phyloP scores from a whole-genome alignment of 768 basidiomycete genomes.

The Fibroporia radiculosa region DNA sequence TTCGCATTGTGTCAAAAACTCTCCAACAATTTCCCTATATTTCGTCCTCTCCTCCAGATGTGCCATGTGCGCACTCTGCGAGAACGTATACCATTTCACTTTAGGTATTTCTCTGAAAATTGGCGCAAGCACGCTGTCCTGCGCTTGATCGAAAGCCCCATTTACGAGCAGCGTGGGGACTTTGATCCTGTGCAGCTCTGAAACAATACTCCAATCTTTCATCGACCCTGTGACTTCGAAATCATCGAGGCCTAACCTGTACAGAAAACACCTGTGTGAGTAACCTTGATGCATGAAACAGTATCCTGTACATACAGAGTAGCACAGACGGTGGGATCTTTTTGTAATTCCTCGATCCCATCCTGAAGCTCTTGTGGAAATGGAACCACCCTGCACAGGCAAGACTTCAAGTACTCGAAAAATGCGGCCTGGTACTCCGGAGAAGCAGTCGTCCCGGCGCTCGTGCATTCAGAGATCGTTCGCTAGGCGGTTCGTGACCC shows the following conservation, averaged over 20 bases:
- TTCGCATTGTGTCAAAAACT: conserved; percentile 5
- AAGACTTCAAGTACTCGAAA: conserved; percentile 31
- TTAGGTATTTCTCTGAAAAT: conserved; percentile 30
- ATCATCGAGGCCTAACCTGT: conserved; percentile 25
- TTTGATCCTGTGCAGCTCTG: conserved; percentile 34
- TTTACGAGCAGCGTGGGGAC: conserved; percentile 28
- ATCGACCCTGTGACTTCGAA: conserved; percentile 33
- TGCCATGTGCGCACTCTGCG: conserved; percentile 37
- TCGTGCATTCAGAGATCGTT: conserved; percentile 36
- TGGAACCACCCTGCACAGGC: conserved; percentile 38
- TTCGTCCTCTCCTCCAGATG: conserved; percentile 34
- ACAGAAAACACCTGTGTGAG: background rate
- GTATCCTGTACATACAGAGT: conserved; percentile 41
- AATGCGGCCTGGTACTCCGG: conserved; percentile 39
- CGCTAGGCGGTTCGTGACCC: conserved; percentile 17
- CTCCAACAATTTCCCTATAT: conserved; percentile 29
- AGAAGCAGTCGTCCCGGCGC: conserved; percentile 33
- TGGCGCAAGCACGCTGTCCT: conserved; percentile 30
- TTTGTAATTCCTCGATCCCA: conserved; percentile 26
- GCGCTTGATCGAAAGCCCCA: conserved; percentile 32
- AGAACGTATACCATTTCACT: conserved; percentile 38
- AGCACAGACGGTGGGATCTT: conserved; percentile 40
- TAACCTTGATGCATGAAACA: background rate
- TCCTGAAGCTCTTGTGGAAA: conserved; percentile 32
- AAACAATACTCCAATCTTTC: conserved; percentile 39